Evolutionary conservation across 257 asterid species (phyloP).

Genomic region (Rhazya stricta): DNA sequence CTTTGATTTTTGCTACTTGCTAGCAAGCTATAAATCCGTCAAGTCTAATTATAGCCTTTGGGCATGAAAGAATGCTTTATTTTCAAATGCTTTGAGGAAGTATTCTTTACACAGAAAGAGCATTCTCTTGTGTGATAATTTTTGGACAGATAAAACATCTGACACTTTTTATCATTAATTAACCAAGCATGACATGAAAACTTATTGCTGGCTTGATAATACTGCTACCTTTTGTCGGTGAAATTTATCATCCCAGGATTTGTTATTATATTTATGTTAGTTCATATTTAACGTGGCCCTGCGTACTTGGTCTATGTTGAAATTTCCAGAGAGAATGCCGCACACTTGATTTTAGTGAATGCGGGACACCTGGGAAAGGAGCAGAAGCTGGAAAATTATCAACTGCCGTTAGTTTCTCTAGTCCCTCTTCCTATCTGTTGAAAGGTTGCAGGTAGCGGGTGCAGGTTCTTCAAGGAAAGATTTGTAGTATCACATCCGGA

Average conservation of each 20-base stretch:
- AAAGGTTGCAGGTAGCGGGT: slow-evolving; percentile 58
- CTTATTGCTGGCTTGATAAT: not conserved
- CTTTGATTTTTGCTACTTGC: not conserved
- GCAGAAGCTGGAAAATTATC: slow-evolving; percentile 34
- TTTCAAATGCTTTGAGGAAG: not conserved
- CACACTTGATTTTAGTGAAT: slow-evolving; percentile 77
- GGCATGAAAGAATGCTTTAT: not conserved
- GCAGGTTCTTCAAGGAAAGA: slow-evolving; percentile 15
- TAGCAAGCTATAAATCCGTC: not conserved
- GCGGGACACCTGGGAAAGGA: slow-evolving; percentile 63
- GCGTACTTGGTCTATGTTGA: not conserved
- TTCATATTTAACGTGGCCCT: not conserved
- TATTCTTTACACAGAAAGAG: not conserved
- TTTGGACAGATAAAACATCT: not conserved
- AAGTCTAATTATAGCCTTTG: not conserved
- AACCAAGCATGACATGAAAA: not conserved
- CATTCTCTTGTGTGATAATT: not conserved
- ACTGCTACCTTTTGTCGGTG: not conserved
- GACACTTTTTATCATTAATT: not conserved
- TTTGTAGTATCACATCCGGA: not conserved
- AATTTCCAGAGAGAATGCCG: slow-evolving; percentile 65
- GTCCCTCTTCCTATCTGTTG: slow-evolving; percentile 70
- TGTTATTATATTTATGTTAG: not conserved
- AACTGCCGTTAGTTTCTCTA: slow-evolving; percentile 36
- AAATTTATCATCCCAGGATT: not conserved